Percentiles rank a stretch among this genome's conserved stretches.
These are phyloP conservation scores for Saposhnikovia divaricata DNA, from an alignment of 129 eudicot species.

Conservation along the genomic window DNA sequence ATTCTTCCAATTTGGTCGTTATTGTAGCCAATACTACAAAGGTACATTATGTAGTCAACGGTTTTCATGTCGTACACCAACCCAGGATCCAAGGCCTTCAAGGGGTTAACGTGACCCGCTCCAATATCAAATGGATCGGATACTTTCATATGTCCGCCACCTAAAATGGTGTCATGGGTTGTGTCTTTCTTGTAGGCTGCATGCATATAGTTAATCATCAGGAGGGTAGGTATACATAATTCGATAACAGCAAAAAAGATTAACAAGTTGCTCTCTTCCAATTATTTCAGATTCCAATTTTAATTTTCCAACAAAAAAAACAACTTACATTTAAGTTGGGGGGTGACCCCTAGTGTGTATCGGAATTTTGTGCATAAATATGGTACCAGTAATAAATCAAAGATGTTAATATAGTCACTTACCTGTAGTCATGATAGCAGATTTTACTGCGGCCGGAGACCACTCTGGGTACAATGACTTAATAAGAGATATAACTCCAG, in stretches of 20 bases:
- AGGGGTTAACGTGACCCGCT: no score
- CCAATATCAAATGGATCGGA: conserved; percentile 59
- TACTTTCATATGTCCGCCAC: conserved; percentile 39
- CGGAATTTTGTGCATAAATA: no score
- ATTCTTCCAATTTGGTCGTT: conserved; percentile 41
- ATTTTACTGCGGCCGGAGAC: conserved; percentile 77
- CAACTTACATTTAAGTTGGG: no score
- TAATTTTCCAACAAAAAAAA: no score
- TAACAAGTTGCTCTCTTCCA: neutral
- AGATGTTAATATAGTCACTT: neutral
- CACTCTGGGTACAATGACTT: conserved; percentile 59
- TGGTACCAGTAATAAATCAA: no score
- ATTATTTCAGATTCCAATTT: neutral
- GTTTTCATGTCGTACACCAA: no score
- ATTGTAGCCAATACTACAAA: conserved; percentile 57
- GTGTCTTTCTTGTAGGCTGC: conserved; percentile 51
- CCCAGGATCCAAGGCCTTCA: no score
- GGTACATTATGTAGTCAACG: no score
- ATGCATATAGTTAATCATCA: neutral
- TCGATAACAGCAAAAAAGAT: no score
- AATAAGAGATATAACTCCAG: conserved; percentile 61
- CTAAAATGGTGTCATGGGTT: conserved; percentile 35
- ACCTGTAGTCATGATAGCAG: conserved; percentile 75
- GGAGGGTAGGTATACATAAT: neutral
- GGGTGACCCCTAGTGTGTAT: no score